Base-by-base conservation (phyloP, 345 rosid genomes). In the Pistacia integerrima region DNA sequence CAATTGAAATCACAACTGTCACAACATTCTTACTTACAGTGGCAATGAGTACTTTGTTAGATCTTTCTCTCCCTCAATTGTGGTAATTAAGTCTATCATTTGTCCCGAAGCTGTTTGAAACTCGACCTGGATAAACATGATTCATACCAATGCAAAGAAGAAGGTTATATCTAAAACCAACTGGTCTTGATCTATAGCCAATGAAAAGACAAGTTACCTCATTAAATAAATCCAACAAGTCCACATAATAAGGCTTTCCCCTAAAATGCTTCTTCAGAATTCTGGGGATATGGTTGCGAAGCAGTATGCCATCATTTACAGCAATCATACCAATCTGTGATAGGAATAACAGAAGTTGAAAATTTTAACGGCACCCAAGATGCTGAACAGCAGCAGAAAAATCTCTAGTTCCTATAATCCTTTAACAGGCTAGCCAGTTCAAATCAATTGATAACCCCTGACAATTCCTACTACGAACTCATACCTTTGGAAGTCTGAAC, bases 241-340 rank as follows among this genome's bases (percentile, higher is more conserved):
- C 89, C 30, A 87, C 88, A 67, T 88, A 88, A 83, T 77, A 90
- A 76, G 89, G 76, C 84, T 81, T 88, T 5, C 65, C 87, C 52
- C 85, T 72, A 74, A 90, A 90, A 74, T 90, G 87, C 38, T 87
- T 90, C 69, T 80, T 85, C 62, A 88, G 86, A 73, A 90, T 90
- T 83, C 93, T 86, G 64, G 86, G 83, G 80, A 90, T 80, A 81
- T 88, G 93, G 76, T 90, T 88, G 60, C 91, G 91, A 55, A 86
- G 91, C 33, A 90, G 18, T 66, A 90, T 70, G 58, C 90, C 93
- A 17, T 90, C 93, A 63, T 90, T 90, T 69, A 64, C 74, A 12
- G 87, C 87, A 74, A 82, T 84, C 65, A 84, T 48, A 55, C 87
- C 87, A 71, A 84, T 73, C 87, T 84, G 63, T 49, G 66, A 67